Base-by-base conservation (phyloP, 495 filamentous ascomycete species). In the Hypoxylon crocopeplum region DNA sequence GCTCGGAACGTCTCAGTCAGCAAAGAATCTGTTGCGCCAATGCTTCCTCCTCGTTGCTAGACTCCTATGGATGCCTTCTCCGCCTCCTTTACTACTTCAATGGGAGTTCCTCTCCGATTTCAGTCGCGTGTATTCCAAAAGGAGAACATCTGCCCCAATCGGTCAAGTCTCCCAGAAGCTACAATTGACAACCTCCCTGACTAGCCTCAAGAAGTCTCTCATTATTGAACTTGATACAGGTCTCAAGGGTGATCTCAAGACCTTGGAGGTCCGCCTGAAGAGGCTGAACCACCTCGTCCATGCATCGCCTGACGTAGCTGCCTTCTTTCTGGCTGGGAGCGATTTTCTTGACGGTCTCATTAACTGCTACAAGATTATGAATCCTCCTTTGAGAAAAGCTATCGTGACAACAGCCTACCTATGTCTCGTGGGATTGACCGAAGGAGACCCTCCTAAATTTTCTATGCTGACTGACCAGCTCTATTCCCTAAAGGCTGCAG, bases 331-430 rank as follows among this genome's bases (percentile, higher is more conserved):
- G 69, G 86, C 86, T 1, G 92, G 92, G 13, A 90, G 89, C 40
- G 92, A 96, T 69, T 92, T 92, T 63, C 67, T 96, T 10, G 92
- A 97, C 66, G 85, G 87, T 2, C 75, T 95, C 11, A 75, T 81
- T 25, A 81, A 77, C 56, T 83, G 83, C 44, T 95, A 89, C 70
- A 82, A 77, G 36, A 74, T 84, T 42, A 81, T 78, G 58, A 81
- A 84, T 36, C 80, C 79, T 11, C 78, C 79, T 5, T 67, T 88
- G 10, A 80, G 84, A 37, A 85, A 80, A 50, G 76, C 81, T 3
- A 75, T 94, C n/a, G 78, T 91, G 13, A 81, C 84, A 3, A 86
- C 86, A 5, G 73, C 84, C 11, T 96, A 92, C 60, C 79, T 92
- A 6, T 86, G 88, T 29, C 72, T 96, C 2, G 70, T 83, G 13